phyloP scores from a whole-genome alignment of 2,329 filamentous ascomycete genomes.

The Pestalotiopsis sp. region DNA sequence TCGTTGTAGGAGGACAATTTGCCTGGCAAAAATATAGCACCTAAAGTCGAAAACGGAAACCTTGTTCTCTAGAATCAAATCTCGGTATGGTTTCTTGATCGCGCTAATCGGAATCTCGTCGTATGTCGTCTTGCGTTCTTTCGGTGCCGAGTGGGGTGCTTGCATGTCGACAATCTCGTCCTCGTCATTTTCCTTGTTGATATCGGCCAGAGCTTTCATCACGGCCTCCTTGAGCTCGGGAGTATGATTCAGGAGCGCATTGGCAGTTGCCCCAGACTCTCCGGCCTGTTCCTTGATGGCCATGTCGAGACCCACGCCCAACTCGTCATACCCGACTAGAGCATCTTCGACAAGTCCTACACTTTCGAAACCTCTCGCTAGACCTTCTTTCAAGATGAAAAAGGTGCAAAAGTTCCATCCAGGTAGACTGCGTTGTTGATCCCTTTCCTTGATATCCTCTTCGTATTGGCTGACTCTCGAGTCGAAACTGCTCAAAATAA shows the following conservation, averaged over 20 bases:
- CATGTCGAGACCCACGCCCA: conserved; percentile 83
- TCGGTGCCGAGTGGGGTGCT: conserved; percentile 34
- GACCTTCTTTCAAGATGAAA: conserved; percentile 94
- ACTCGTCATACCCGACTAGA: conserved; percentile 90
- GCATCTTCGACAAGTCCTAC: conserved; percentile 96
- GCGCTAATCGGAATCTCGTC: conserved; percentile 65
- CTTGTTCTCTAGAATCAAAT: conserved; percentile 90
- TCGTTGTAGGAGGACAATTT: conserved; percentile 79
- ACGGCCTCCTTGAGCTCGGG: conserved; percentile 69
- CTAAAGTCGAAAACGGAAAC: conserved; percentile 96
- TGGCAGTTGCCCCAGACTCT: conserved; percentile 67
- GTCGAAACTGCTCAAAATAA: conserved; percentile 90
- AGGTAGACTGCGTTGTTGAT: conserved; percentile 81
- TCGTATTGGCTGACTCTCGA: conserved; percentile 91
- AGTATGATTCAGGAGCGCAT: conserved; percentile 72
- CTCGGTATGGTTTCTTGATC: conserved; percentile 80
- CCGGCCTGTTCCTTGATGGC: conserved; percentile 76
- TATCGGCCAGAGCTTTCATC: conserved; percentile 50
- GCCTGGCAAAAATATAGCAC: conserved; percentile 89
- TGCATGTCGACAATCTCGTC: conserved; percentile 54
- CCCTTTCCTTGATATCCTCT: conserved; percentile 94
- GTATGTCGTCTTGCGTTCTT: conserved; percentile 39
- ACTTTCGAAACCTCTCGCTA: conserved; percentile 93
- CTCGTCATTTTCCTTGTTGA: conserved; percentile 35
- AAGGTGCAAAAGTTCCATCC: conserved; percentile 99